Base-by-base conservation (phyloP, 495 filamentous ascomycete genomes). In the Trichoderma gamsii region DNA sequence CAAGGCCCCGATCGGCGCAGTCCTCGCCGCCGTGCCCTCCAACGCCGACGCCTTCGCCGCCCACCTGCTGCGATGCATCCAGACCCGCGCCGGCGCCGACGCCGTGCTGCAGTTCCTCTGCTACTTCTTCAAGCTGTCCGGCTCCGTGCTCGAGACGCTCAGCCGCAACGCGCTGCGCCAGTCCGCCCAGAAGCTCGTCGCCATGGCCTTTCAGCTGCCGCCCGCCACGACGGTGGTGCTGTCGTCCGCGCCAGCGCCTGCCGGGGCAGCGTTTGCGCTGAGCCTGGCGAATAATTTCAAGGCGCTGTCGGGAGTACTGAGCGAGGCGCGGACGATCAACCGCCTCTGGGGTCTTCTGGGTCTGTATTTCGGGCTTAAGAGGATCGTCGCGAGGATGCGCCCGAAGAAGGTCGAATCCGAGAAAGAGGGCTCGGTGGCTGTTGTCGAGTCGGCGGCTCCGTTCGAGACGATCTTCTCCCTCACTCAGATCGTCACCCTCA, bases 311-410 rank as follows among this genome's bases (percentile, higher is more conserved):
- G 69, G 71, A 12, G 73, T 89, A 64, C 80, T 90, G 35, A 81
- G 77, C 69, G 90, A 92, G 68, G 82, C 85, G 61, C 80, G 92
- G 56, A 90, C 88, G 56, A 92, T 92, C 71, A 76, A 89, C 66
- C 87, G 94, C 0, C 83, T 97, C 3, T 92, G 90, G 84, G 92
- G 88, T 0, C 80, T 97, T 15, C 73, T 97, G 18, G 83, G 85
- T 4, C 88, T 97, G 71, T 96, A 90, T 78, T 81, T 84, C 38
- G 93, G 90, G 90, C 90, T 82, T 12, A 82, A 83, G 7, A 25
- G 74, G 71, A 64, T 69, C 64, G 23, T 71, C 61, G 41, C 69
- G 63, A 18, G 35, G 23, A 29, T 56, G 13, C n/a, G 29, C 18
- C 44, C 52, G 5, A 67, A 32, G 13, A 67, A 52, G 66, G 0